A percentile compares a stretch with the other conserved stretches of the same genome.
Conservation (phyloP, 2,329 filamentous ascomycete species). For the Pseudogymnoascus sp. region DNA sequence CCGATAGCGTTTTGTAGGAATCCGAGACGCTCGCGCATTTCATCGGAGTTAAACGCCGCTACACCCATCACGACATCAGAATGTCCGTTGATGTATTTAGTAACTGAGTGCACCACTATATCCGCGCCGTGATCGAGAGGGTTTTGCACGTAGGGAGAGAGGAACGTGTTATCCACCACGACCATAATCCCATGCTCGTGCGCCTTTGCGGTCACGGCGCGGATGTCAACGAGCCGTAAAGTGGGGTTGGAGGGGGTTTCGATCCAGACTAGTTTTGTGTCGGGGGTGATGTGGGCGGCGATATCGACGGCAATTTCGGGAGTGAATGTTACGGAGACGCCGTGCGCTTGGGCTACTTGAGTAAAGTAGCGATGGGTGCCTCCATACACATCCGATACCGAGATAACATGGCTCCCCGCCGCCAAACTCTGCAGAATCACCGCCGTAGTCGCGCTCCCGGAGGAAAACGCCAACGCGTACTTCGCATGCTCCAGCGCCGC, state of each 20-base stretch:
- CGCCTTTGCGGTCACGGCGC: conserved; percentile 71
- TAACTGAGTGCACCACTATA: conserved; percentile 93
- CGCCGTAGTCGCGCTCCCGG: conserved; percentile 87
- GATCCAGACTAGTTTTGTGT: conserved; percentile 96
- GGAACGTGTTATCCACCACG: conserved; percentile 98
- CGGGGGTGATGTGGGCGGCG: conserved; percentile 69
- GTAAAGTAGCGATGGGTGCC: conserved; percentile 99
- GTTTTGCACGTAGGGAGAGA: conserved; percentile 94
- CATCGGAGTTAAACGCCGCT: conserved; percentile 84
- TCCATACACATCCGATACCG: conserved; percentile 94
- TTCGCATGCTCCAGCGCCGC: conserved; percentile 88
- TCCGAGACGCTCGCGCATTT: conserved; percentile 64
- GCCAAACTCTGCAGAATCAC: conserved; percentile 89
- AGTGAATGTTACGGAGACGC: conserved; percentile 89
- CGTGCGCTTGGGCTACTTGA: conserved; percentile 89
- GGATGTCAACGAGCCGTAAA: conserved; percentile 84
- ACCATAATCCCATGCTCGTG: conserved; percentile 85
- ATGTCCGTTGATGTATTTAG: conserved; percentile 99
- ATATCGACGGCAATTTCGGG: conserved; percentile 87
- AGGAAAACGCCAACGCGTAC: conserved; percentile 89
- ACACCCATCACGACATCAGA: conserved; percentile 96
- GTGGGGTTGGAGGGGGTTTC: conserved; percentile 94
- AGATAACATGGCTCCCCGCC: conserved; percentile 85
- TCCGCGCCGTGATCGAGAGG: conserved; percentile 91
- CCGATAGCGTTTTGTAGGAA: conserved; percentile 98